phyloP scores from a whole-genome alignment of 495 filamentous ascomycete genomes.

The Talaromyces adpressus region DNA sequence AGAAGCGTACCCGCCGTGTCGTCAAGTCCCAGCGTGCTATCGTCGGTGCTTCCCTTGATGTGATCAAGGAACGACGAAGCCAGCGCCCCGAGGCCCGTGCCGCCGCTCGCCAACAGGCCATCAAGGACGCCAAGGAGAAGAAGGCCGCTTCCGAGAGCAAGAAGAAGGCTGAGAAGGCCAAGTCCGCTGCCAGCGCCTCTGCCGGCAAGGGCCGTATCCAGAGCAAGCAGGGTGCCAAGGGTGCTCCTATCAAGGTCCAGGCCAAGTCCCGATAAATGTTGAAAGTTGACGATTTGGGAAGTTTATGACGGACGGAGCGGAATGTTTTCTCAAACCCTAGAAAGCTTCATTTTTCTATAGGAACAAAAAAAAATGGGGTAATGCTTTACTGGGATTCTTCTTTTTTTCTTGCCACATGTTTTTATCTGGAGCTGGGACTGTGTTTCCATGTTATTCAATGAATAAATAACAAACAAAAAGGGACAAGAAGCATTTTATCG shows the following conservation, averaged over 20 bases:
- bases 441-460: conserved; percentile 14
- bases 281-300: neutral
- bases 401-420: conserved; percentile 11
- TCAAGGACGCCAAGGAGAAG: conserved; percentile 97
- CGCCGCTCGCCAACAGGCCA: conserved; percentile 84
- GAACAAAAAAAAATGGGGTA: neutral
- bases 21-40: conserved; percentile 99
- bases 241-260: conserved; percentile 75
- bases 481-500: neutral
- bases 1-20: conserved; percentile 97
- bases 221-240: conserved; percentile 96
- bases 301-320: neutral
- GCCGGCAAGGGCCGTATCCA: conserved; percentile 75
- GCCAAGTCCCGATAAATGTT: conserved; percentile 76
- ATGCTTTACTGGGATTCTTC: conserved; percentile 5
- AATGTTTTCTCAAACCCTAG: neutral
- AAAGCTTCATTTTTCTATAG: neutral
- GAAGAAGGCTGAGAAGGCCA: conserved; percentile 99
- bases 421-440: conserved; percentile 21
- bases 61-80: conserved; percentile 97
- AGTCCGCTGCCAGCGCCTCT: conserved; percentile 65
- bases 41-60: conserved; percentile 96
- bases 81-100: conserved; percentile 90
- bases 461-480: conserved; percentile 11
- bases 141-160: conserved; percentile 73